These are phyloP conservation scores for Macrophomina tecta DNA, from an alignment of 2,329 filamentous ascomycete genomes.

Conservation along the genomic window DNA sequence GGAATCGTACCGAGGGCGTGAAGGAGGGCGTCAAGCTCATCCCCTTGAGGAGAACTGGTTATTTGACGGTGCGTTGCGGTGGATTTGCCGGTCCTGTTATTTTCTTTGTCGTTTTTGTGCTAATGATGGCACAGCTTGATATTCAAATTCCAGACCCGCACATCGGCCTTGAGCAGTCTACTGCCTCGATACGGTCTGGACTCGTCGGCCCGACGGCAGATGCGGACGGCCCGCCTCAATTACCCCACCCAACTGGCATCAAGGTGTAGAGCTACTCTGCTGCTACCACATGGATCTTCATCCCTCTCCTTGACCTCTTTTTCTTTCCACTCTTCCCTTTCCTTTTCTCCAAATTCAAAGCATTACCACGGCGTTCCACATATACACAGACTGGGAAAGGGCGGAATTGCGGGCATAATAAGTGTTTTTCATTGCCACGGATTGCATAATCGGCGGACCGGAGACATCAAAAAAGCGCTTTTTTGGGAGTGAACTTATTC, in stretches of 20 bases:
- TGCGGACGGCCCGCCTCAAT: slow-evolving; percentile 1
- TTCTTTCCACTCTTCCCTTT: background rate
- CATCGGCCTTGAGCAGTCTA: slow-evolving; percentile 52
- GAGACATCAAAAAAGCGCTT: background rate
- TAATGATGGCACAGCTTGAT: slow-evolving; percentile 63
- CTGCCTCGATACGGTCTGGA: slow-evolving; percentile 18
- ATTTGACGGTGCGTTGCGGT: slow-evolving; percentile 71
- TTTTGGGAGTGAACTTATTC: background rate
- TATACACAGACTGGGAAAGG: slow-evolving; percentile 8
- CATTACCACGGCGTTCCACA: slow-evolving; percentile 22
- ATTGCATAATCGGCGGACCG: slow-evolving; percentile 1
- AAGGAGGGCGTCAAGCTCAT: slow-evolving; percentile 75
- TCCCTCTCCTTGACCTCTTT: background rate
- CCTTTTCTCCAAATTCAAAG: background rate
- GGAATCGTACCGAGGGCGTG: slow-evolving; percentile 74
- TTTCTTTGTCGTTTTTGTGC: slow-evolving; percentile 23
- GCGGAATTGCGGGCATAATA: background rate
- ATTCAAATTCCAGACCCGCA: slow-evolving; percentile 83
- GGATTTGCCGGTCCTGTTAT: background rate
- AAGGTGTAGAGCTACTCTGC: background rate
- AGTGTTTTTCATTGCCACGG: slow-evolving; percentile 1
- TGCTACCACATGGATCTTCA: background rate
- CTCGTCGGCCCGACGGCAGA: background rate
- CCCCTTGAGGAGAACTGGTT: slow-evolving; percentile 80
- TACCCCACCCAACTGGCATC: slow-evolving; percentile 8